A percentile compares a stretch with the other conserved stretches of the same genome.
Evolutionary conservation across 2,329 filamentous ascomycete genomes (phyloP).

Genomic region (Penicillium psychrosexuale): DNA sequence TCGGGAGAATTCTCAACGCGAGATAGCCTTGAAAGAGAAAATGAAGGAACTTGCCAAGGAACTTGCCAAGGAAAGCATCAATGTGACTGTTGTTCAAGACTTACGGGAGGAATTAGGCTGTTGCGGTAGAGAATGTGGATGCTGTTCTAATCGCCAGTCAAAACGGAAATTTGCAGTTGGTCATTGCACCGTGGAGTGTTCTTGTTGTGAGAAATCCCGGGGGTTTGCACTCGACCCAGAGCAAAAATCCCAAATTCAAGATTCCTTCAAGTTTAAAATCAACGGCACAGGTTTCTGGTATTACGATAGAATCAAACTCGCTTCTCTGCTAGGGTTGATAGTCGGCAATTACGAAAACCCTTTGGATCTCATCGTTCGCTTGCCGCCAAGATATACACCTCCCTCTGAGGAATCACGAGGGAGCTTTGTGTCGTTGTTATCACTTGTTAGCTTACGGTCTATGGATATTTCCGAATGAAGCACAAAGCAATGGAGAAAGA

Average conservation of each 20-base stretch:
- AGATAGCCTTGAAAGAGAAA: too few relatives aligned
- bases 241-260: neutral
- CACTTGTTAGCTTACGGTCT: too few relatives aligned
- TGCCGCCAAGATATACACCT: neutral
- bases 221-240: neutral
- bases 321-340: conserved; percentile 1
- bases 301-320: neutral
- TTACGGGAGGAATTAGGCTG: neutral
- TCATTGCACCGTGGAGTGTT: neutral
- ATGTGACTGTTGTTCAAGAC: too few relatives aligned
- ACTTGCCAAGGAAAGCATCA: too few relatives aligned
- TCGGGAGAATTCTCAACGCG: too few relatives aligned
- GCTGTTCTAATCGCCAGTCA: neutral
- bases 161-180: neutral
- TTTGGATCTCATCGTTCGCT: conserved; percentile 2
- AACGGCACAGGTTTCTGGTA: neutral
- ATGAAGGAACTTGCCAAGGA: too few relatives aligned
- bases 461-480: neutral
- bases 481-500: neutral
- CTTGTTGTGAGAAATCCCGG: neutral
- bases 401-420: neutral
- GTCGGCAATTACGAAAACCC: conserved; percentile 1
- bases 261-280: neutral
- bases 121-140: conserved; percentile 1
- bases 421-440: conserved; percentile 1